Percentiles rank a stretch among this genome's conserved stretches.
Evolutionary conservation across 1,139 yeast species (phyloP).

Genomic region (Kluyveromyces sp.): DNA sequence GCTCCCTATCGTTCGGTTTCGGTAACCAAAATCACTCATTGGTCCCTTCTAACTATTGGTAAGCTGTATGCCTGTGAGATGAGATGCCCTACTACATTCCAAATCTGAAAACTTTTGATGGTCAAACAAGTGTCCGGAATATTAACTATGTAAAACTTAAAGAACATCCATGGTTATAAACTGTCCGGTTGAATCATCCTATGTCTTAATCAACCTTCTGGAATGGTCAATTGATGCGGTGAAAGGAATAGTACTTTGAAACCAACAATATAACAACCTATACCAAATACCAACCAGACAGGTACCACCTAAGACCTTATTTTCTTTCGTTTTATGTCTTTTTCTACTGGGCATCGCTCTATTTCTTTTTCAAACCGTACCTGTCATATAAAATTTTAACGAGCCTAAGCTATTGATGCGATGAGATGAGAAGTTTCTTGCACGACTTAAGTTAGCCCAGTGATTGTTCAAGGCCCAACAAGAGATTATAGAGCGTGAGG

Average conservation of each 20-base stretch:
- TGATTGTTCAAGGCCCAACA: neutral
- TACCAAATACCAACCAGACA: too few species aligned
- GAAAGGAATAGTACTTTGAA: too few species aligned
- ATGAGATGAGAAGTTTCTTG: constrained; percentile 20
- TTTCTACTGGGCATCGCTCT: neutral
- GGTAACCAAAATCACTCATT: too few species aligned
- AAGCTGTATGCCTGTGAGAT: too few species aligned
- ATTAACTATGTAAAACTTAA: neutral
- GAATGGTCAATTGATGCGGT: neutral
- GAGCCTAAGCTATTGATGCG: constrained; percentile 1
- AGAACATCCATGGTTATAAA: neutral
- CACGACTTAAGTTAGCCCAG: neutral
- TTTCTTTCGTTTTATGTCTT: too few species aligned
- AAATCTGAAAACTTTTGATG: neutral
- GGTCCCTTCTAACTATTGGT: too few species aligned
- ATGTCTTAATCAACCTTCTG: too few species aligned
- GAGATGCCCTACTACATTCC: neutral
- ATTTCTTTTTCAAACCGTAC: constrained; percentile 4
- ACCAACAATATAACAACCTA: too few species aligned
- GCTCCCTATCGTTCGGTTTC: too few species aligned
- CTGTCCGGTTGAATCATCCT: neutral
- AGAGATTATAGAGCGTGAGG: neutral
- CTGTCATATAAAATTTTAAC: constrained; percentile 3
- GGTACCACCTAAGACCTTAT: too few species aligned
- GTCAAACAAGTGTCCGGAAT: neutral